A percentile compares a stretch with the other conserved stretches of the same genome.
phyloP scores from a whole-genome alignment of 495 filamentous ascomycete species.

The Xylaria telfairii region DNA sequence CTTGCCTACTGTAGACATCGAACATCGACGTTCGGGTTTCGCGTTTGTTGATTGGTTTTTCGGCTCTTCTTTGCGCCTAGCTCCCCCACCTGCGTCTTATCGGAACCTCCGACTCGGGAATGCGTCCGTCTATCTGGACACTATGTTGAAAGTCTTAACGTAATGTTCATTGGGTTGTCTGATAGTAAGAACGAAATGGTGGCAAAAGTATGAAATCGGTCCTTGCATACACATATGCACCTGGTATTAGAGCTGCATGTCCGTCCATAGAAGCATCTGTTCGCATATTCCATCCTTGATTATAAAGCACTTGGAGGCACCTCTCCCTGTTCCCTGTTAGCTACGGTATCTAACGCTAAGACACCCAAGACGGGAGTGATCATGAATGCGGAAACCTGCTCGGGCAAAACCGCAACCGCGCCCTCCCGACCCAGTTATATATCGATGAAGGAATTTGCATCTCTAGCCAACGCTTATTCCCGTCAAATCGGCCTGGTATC shows the following conservation, averaged over 20 bases:
- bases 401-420: not conserved
- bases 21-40: not conserved
- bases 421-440: not conserved
- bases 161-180: not conserved
- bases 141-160: not conserved
- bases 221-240: not conserved
- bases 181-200: not conserved
- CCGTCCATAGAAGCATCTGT: too few species aligned
- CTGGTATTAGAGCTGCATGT: not conserved
- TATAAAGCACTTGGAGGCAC: not conserved
- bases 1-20: not conserved
- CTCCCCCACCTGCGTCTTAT: not conserved
- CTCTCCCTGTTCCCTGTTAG: not conserved
- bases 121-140: not conserved
- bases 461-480: slow-evolving; percentile 32
- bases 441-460: not conserved
- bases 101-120: not conserved
- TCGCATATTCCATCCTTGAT: not conserved
- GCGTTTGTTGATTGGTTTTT: not conserved
- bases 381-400: not conserved
- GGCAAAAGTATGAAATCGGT: not conserved
- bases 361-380: not conserved
- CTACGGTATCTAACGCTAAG: not conserved
- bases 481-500: slow-evolving; percentile 23
- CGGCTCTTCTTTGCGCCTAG: not conserved